A percentile compares a stretch with the other conserved stretches of the same genome.
These are phyloP conservation scores for Dactylellina sp. DNA, from an alignment of 2,329 filamentous ascomycete species.

Conservation along the genomic window DNA sequence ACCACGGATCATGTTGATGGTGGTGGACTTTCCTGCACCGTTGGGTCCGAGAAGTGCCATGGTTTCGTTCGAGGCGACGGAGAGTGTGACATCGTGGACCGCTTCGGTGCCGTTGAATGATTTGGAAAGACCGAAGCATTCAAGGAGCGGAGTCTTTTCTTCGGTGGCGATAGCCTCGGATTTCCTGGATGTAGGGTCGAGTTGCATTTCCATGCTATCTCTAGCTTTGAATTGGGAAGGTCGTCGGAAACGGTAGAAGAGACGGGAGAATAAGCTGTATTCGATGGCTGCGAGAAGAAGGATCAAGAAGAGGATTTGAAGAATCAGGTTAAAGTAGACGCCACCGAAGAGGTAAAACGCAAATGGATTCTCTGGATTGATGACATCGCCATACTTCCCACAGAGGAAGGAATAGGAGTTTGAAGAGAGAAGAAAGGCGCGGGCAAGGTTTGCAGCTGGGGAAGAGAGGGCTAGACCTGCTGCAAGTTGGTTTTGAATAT, in stretches of 20 bases:
- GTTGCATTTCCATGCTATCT: slow-evolving; percentile 64
- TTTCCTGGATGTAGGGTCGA: slow-evolving; percentile 11
- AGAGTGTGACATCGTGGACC: slow-evolving; percentile 87
- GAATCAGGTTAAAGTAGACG: slow-evolving; percentile 82
- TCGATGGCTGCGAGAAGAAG: slow-evolving; percentile 81
- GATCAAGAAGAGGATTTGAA: slow-evolving; percentile 80
- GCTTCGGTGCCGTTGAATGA: slow-evolving; percentile 80
- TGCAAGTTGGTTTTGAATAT: slow-evolving; percentile 75
- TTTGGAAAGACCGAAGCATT: slow-evolving; percentile 79
- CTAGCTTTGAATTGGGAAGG: slow-evolving; percentile 64
- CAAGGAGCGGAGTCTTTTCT: slow-evolving; percentile 76
- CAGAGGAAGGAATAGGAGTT: slow-evolving; percentile 88
- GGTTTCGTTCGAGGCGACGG: slow-evolving; percentile 81
- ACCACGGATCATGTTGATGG: slow-evolving; percentile 88
- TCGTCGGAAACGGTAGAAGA: slow-evolving; percentile 58
- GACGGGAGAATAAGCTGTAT: slow-evolving; percentile 70
- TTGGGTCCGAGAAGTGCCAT: slow-evolving; percentile 94
- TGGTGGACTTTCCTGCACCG: slow-evolving; percentile 90
- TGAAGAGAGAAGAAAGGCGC: slow-evolving; percentile 79
- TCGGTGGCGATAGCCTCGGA: slow-evolving; percentile 72
- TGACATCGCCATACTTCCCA: slow-evolving; percentile 71
- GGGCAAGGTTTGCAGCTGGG: slow-evolving; percentile 79
- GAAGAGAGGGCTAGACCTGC: slow-evolving; percentile 79
- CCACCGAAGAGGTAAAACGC: slow-evolving; percentile 75
- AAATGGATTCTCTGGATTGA: slow-evolving; percentile 73